phyloP scores from a whole-genome alignment of 225 moss, liverwort and hornwort species.

The Anthoceros angustus region DNA sequence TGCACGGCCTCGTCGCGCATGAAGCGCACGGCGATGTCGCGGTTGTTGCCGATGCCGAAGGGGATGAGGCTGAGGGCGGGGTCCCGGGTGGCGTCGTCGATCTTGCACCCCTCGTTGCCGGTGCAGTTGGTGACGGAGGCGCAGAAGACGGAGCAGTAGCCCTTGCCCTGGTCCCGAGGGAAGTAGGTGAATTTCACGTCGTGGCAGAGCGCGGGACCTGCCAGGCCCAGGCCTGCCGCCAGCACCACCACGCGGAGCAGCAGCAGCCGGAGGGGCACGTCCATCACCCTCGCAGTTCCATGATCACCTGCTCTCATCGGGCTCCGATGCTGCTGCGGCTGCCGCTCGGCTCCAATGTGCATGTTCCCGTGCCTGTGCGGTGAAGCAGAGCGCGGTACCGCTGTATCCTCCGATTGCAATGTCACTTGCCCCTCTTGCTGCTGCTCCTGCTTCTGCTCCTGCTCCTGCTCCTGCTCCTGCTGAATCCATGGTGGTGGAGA shows the following conservation, averaged over 20 bases:
- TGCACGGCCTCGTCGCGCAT: not conserved
- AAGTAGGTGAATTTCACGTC: not conserved
- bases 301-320: no score
- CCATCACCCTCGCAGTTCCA: no score
- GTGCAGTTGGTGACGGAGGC: not conserved
- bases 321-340: no score
- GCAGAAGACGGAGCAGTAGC: not conserved
- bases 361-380: no score
- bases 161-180: not conserved
- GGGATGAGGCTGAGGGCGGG: not conserved
- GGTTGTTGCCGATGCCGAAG: conserved; percentile 1
- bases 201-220: not conserved
- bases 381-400: no score
- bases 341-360: no score
- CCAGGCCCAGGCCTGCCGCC: not conserved
- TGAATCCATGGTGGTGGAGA: no score
- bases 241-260: not conserved
- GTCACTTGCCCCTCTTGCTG: no score
- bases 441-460: no score
- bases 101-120: not conserved
- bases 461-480: no score
- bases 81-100: not conserved
- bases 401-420: no score
- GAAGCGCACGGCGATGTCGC: not conserved
- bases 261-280: no score